phyloP scores from a whole-genome alignment of 352 stramenopile genomes.

The Phytophthora podocarpi region DNA sequence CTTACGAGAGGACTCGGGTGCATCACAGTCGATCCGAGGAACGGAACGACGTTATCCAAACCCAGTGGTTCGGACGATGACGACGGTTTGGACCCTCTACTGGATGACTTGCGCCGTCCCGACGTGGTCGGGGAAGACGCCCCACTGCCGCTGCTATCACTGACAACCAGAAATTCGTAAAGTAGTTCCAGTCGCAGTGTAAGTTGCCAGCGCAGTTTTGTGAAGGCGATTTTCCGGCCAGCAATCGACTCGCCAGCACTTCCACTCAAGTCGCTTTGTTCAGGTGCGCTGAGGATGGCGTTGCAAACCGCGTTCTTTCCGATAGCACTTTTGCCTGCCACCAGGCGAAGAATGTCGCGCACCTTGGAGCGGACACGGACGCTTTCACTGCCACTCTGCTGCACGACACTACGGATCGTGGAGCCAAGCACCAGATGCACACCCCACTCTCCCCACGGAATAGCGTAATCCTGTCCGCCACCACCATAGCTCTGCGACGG shows the following conservation, averaged over 20 bases:
- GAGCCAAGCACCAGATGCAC: conserved; percentile 78
- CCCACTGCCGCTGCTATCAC: conserved; percentile 17
- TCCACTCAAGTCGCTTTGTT: conserved; percentile 55
- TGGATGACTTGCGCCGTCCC: conserved; percentile 16
- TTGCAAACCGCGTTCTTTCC: conserved; percentile 75
- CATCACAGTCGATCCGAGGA: conserved; percentile 65
- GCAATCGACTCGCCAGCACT: conserved; percentile 34
- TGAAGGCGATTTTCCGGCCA: conserved; percentile 51
- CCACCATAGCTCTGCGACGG: conserved; percentile 19
- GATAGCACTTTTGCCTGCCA: conserved; percentile 50
- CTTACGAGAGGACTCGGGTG: conserved; percentile 61
- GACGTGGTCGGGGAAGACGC: conserved; percentile 21
- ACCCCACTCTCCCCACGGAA: conserved; percentile 83
- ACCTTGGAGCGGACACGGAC: conserved; percentile 67
- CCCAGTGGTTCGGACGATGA: conserved; percentile 44
- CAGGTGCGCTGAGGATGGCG: conserved; percentile 68
- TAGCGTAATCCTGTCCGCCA: conserved; percentile 44
- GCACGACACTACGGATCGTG: conserved; percentile 74
- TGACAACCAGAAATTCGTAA: conserved; percentile 48
- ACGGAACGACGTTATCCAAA: conserved; percentile 75
- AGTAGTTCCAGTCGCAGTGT: conserved; percentile 66
- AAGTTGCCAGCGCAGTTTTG: conserved; percentile 68
- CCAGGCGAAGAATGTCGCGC: conserved; percentile 45
- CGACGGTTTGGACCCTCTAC: conserved; percentile 7
- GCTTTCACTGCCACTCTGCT: conserved; percentile 69